Base-by-base conservation (phyloP, 495 filamentous ascomycete genomes). In the Hypoxylon crocopeplum region DNA sequence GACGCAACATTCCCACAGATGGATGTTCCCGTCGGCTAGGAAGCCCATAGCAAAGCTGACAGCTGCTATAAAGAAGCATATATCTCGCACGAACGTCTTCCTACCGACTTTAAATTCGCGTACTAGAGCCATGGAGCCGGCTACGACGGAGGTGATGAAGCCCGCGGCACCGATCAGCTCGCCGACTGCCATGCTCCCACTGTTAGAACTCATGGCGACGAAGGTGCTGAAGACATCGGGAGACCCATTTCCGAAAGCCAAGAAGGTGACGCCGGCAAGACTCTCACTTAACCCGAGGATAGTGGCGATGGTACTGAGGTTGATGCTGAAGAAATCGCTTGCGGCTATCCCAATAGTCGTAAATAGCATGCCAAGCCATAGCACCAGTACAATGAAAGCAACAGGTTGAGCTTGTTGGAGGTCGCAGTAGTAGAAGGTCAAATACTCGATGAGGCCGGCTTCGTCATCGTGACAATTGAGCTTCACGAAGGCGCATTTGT, bases 161-260 rank as follows among this genome's bases (percentile, higher is more conserved):
- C 89, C 85, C 11, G 95, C 95, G 7, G 95, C 95, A 13, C 95
- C 95, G 22, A 99, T 91, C 44, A 99, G 79, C 74, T 99, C 95
- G 24, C 95, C 95, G 56, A 98, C 86, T 1, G 95, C 95, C 73
- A 99, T 81, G 73, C 93, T 97, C 2, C 92, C 95, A 66, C 92
- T 96, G 64, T 98, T 90, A 20, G 93, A 94, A 69, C 86, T 87
- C 93, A 99, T 98, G 53, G 95, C 95, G 22, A 93, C 95, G 68
- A 98, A 97, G 2, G 95, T 99, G 32, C 91, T 96, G 72, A 99
- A 99, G 13, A 99, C 93, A 73, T 99, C 95, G 0, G 95, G 95
- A 60, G 93, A 97, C n/a, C 95, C 95, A 75, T 99, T 99, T 47
- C 95, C 95, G 72, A 99, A 94, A 3, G 95, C 95, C 44, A 98